phyloP scores from a whole-genome alignment of 495 filamentous ascomycete species.

The Astrothelium macrocarpum region DNA sequence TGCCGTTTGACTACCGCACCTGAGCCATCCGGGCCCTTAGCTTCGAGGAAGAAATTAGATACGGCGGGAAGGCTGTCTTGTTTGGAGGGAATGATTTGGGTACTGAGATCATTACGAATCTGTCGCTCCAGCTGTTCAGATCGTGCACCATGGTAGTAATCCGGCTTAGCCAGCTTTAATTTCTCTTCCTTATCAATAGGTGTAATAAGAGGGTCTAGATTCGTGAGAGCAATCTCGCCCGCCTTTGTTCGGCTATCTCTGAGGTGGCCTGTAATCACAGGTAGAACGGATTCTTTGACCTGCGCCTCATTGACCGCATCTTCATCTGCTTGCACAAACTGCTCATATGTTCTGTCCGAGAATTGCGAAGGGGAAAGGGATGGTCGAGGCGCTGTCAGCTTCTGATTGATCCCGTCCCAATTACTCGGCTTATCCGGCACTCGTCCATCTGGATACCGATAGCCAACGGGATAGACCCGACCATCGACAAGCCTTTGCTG shows the following conservation, averaged over 20 bases:
- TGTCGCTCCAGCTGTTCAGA: slow-evolving; percentile 21
- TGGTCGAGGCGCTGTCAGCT: slow-evolving; percentile 23
- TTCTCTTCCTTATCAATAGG: slow-evolving; percentile 17
- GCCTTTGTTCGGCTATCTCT: slow-evolving; percentile 14
- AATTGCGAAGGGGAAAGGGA: slow-evolving; percentile 37
- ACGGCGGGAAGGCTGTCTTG: slow-evolving; percentile 27
- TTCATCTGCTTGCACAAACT: slow-evolving; percentile 25
- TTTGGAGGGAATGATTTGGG: slow-evolving; percentile 34
- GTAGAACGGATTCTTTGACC: slow-evolving; percentile 20
- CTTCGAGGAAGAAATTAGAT: slow-evolving; percentile 38
- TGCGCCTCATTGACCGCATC: slow-evolving; percentile 18
- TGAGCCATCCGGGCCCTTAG: slow-evolving; percentile 31
- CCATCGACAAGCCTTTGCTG: slow-evolving; percentile 31
- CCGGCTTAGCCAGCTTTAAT: slow-evolving; percentile 22
- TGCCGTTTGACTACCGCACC: slow-evolving; percentile 31
- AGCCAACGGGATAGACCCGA: slow-evolving; percentile 25
- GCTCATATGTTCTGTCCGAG: slow-evolving; percentile 21
- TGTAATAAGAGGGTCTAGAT: slow-evolving; percentile 29
- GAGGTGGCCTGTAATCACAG: slow-evolving; percentile 28
- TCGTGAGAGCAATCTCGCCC: slow-evolving; percentile 28
- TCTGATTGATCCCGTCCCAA: slow-evolving; percentile 24
- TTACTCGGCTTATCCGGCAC: slow-evolving; percentile 20
- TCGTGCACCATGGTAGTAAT: slow-evolving; percentile 35
- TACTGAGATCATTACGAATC: slow-evolving; percentile 22
- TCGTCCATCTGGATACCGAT: slow-evolving; percentile 3